Base-by-base conservation (phyloP, 352 stramenopile species). In the Pythium inflatum region DNA sequence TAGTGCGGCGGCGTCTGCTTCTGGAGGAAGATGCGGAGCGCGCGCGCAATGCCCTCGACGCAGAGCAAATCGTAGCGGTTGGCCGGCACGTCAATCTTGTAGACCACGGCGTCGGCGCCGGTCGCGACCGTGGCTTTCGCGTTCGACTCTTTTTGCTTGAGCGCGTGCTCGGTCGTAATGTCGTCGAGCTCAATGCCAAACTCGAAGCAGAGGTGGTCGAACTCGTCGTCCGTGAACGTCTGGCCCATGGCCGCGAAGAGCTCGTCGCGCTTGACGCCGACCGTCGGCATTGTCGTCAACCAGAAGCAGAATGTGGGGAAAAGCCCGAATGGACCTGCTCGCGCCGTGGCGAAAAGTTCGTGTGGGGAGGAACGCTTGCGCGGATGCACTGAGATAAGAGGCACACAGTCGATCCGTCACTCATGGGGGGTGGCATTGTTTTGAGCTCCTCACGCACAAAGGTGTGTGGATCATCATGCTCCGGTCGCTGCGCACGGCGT, bases 1-100 rank as follows among this genome's bases (percentile, higher is more conserved):
- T 94, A 98, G 25, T 84, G 75, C 2, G 97, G 97, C 50, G 95
- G 89, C 25, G 91, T 81, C 78, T 98, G 92, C 69, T 98, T 96
- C 62, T 98, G 92, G 70, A 99, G 79, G 79, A 99, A 99, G 56
- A 99, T 95, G 41, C 90, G 85, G 16, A 99, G 79, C 38, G 97
- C 94, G 55, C 98, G 89, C 28, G 95, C 92, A 36, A 99, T 96
- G 58, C 98, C 98, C 78, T 99, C 98, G 48, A 99, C 87, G 70
- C 98, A 99, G 13, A 99, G 88, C 58, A 99, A 76, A 87, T 99
- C 98, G 85, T 99, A 99, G 64, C 97, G 87, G 82, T 99, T 99
- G 30, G 98, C 98, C 0, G 98, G 98, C 62, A 99, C 97, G 79
- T 99, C 98, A 78, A 99, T 99, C 81, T 99, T 99, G 92, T 99